phyloP scores from a whole-genome alignment of 495 filamentous ascomycete species.

The Penicillium manginii region DNA sequence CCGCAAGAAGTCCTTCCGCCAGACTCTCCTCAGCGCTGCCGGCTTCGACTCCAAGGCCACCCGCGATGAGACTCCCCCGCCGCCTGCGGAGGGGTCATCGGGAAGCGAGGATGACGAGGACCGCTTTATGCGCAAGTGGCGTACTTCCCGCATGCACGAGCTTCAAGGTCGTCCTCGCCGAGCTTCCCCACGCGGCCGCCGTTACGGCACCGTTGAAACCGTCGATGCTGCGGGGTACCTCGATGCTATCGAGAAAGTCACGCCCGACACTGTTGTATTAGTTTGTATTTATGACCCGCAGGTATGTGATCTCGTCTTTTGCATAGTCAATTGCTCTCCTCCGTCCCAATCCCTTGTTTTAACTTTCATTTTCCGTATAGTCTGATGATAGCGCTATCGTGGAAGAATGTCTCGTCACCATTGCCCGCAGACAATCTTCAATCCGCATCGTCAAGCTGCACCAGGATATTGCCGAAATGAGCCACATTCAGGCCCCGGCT shows the following conservation, averaged over 20 bases:
- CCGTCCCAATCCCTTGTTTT: conserved; percentile 7
- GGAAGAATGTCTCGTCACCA: conserved; percentile 71
- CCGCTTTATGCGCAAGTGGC: conserved; percentile 81
- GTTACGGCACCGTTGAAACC: conserved; percentile 75
- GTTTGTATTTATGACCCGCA: conserved; percentile 91
- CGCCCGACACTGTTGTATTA: conserved; percentile 82
- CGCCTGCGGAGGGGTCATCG: conserved; percentile 34
- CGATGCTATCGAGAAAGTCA: conserved; percentile 90
- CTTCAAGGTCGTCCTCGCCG: conserved; percentile 64
- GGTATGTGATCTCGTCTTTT: conserved; percentile 53
- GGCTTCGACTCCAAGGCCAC: conserved; percentile 38
- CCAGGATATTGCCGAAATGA: conserved; percentile 93
- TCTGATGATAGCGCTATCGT: conserved; percentile 73
- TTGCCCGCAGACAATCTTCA: conserved; percentile 69
- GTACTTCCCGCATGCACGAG: conserved; percentile 75
- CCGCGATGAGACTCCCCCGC: conserved; percentile 27
- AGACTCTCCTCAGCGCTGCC: conserved; percentile 47
- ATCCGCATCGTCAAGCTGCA: conserved; percentile 90
- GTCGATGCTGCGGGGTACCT: conserved; percentile 93
- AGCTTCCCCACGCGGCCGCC: conserved; percentile 68
- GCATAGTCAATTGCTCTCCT: conserved; percentile 14
- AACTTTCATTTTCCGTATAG: conserved; percentile 47
- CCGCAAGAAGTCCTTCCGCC: conserved; percentile 63
- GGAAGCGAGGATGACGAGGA: conserved; percentile 71
- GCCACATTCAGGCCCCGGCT: conserved; percentile 84